Base-by-base conservation (phyloP, 2,329 filamentous ascomycete species). In the Catunica adiposa region DNA sequence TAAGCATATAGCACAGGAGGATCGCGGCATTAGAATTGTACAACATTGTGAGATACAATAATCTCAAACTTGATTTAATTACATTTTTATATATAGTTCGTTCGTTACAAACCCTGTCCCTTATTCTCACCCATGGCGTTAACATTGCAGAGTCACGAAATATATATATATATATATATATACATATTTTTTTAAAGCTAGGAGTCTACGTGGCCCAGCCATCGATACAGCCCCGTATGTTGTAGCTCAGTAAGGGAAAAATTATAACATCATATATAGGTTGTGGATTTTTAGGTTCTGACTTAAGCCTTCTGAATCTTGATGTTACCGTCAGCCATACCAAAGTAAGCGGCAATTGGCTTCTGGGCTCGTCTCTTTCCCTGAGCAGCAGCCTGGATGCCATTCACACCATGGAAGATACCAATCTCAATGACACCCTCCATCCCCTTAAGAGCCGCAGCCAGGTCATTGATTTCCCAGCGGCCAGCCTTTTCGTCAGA, bases 331-430 rank as follows among this genome's bases (percentile, higher is more conserved):
- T 87, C 85, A 47, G 84, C 78, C 80, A 92, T 86, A 37, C 92
- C 92, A 69, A 97, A 98, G 71, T 97, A 98, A 23, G 88, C 89
- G 26, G 89, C 89, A 11, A 96, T 77, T 0, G 92, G 92, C 71
- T 90, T 94, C 71, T 96, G 88, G 0, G 86, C 89, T 51, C 85
- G 83, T 55, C 75, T 72, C 61, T 80, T 75, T 58, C 76, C 72
- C 55, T 76, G 57, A 34, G 62, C 62, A 20, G 64, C 72, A 44
- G 77, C 78, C 66, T 94, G 75, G 15, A 79, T 72, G 0, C 90
- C 90, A 59, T 90, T 89, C 63, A 82, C 66, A 2, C 90, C 90
- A 44, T 82, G 79, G 72, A 98, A 98, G 48, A 98, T 76, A 14
- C 92, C 92, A 26, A 94, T 89, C 66, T 95, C 92, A 54, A 96